Base-by-base conservation (phyloP, 805 yeast species). In the Candida yuanshanica region DNA sequence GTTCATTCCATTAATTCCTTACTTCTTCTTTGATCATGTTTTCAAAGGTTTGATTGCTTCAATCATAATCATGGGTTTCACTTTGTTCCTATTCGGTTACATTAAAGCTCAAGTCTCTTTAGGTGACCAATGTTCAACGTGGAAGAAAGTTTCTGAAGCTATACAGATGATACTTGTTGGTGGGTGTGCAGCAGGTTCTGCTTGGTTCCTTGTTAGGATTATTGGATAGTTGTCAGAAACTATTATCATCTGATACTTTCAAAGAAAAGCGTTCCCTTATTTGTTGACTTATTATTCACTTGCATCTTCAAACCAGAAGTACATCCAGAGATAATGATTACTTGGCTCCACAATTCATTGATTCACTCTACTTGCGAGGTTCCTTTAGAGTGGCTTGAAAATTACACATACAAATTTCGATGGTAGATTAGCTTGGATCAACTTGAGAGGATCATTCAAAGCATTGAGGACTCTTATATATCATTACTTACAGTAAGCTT, bases 161-260 rank as follows among this genome's bases (percentile, higher is more conserved):
- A 43, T 83, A 16, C 95, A 88, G 65, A 91, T 93, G 98, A 80
- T 88, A 40, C 64, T 83, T n/a, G 90, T 87, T 38, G 99, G 99
- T 31, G 95, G 97, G n/a, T 68, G 84, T 24, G 98, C 99, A 18
- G 98, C 99, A 5, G 95, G 96, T 5, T 85, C 95, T 20, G 99
- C 99, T 10, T 91, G 96, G 95, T 78, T 77, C 35, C 75, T 90
- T 59, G 99, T 91, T 25, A 83, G 80, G 59, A 61, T 82, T 48
- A 79, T 91, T 46, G 96, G 81, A 47, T 66, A 35, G 44, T 25
- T 20, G 10, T 24, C 18, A 5, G 13, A 8, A 4, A 14, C 14
- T 11, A 22, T 16, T 20, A 12, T 14, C 31, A 29, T 35, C 20
- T 20, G 12, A 23, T 20, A 29, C 17, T n/a, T n/a, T n/a, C n/a